Evolutionary conservation across 2,329 filamentous ascomycete genomes (phyloP).

Genomic region (Thelonectria olida): DNA sequence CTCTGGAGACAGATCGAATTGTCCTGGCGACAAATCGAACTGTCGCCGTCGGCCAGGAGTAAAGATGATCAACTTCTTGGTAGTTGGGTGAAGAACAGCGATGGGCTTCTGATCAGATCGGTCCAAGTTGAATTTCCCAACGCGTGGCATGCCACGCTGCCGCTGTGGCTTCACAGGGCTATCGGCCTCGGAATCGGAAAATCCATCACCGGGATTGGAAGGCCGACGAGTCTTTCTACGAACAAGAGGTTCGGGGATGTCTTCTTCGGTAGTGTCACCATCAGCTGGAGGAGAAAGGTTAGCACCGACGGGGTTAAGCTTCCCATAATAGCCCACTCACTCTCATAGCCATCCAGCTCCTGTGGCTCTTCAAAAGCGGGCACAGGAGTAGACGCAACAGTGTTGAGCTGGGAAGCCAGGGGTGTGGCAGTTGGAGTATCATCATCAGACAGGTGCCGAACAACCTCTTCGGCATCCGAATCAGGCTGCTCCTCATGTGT

Average conservation of each 20-base stretch:
- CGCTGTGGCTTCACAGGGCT: slow-evolving; percentile 56
- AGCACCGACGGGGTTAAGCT: slow-evolving; percentile 42
- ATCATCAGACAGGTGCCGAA: slow-evolving; percentile 50
- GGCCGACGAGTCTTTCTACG: slow-evolving; percentile 58
- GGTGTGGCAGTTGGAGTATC: slow-evolving; percentile 56
- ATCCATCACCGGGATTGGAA: slow-evolving; percentile 48
- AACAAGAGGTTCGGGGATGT: slow-evolving; percentile 60
- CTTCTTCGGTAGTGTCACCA: slow-evolving; percentile 70
- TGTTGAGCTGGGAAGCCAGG: slow-evolving; percentile 42
- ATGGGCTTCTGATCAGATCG: slow-evolving; percentile 65
- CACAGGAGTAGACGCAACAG: slow-evolving; percentile 35
- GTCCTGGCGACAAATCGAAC: slow-evolving; percentile 64
- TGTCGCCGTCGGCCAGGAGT: slow-evolving; percentile 60
- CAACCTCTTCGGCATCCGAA: slow-evolving; percentile 54
- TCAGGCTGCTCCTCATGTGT: slow-evolving; percentile 52
- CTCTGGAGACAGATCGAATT: slow-evolving; percentile 54
- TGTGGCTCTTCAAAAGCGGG: slow-evolving; percentile 46
- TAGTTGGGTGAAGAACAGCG: slow-evolving; percentile 65
- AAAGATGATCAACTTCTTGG: slow-evolving; percentile 71
- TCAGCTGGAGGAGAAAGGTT: slow-evolving; percentile 58
- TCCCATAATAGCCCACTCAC: slow-evolving; percentile 55
- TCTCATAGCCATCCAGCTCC: slow-evolving; percentile 67
- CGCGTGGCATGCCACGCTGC: slow-evolving; percentile 58
- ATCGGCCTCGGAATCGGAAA: slow-evolving; percentile 61
- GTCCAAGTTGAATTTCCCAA: slow-evolving; percentile 64